Base-by-base conservation (phyloP, 2,329 filamentous ascomycete genomes). In the Rutstroemia sp. region DNA sequence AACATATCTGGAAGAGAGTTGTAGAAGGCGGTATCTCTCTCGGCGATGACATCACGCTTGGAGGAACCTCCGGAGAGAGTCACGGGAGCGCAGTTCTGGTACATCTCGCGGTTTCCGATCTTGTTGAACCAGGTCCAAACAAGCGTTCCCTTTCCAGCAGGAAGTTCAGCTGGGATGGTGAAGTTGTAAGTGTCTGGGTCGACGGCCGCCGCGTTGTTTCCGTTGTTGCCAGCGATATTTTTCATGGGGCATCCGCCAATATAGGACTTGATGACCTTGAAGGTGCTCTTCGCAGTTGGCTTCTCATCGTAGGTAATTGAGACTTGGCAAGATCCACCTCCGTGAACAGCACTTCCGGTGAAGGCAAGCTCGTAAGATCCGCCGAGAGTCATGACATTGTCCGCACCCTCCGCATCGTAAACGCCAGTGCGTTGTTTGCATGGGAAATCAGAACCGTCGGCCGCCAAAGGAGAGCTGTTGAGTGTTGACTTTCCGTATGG, bases 81-180 rank as follows among this genome's bases (percentile, higher is more conserved):
- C 49, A 95, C 71, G 0, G 89, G 83, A 0, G 87, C 90, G 65
- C 92, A 99, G 79, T 96, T 95, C 91, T 96, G 95, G 79, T 97
- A 96, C 79, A 96, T 90, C 70, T 97, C 94, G 1, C 92, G 86
- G 75, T 96, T 96, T 2, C 94, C 94, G 9, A 95, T 68, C 58
- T 87, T 87, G 77, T 97, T 97, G 73, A 95, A 83, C 94, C 94
- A 97, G 0, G 90, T 90, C 91, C 92, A 97, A 0, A 90, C 90
- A 5, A 97, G 77, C 0, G 85, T 88, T 25, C 88, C 92, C 42
- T 91, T 80, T 4, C 92, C 94, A 1, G 85, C 75, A 8, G 85
- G 82, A 48, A 96, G 79, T 21, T 85, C 81, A 0, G 78, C 70
- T 0, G 92, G 92, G 5, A 96, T 82, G 0, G 74, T 80, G 73